Percentiles rank a stretch among this genome's conserved stretches.
phyloP scores from a whole-genome alignment of 139 green algal genomes.

The Picochlorum sp. region DNA sequence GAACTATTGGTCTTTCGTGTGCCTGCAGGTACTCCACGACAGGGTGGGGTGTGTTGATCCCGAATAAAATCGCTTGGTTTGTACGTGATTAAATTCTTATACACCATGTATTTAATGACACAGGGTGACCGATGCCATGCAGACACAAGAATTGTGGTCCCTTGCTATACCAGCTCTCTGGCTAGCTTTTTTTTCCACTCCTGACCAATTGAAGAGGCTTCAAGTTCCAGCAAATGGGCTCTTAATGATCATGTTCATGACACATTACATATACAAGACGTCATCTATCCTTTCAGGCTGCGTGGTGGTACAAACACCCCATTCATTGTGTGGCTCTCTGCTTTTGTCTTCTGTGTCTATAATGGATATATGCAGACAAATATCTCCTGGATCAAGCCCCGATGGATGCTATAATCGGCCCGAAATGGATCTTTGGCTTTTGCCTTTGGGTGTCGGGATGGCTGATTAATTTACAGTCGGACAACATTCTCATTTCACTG shows the following conservation, averaged over 20 bases:
- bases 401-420: neutral
- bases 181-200: conserved; percentile 16
- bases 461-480: conserved; percentile 46
- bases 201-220: conserved; percentile 11
- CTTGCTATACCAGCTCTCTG: conserved; percentile 21
- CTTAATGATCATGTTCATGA: conserved; percentile 24
- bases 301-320: conserved; percentile 46
- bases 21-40: conserved; percentile 5
- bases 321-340: conserved; percentile 45
- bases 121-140: neutral
- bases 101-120: neutral
- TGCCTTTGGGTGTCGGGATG: conserved; percentile 43
- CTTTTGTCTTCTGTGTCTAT: conserved; percentile 51
- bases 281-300: conserved; percentile 52
- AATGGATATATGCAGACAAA: conserved; percentile 59
- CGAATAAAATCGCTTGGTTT: conserved; percentile 11
- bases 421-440: conserved; percentile 21
- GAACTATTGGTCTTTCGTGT: neutral
- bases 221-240: conserved; percentile 15
- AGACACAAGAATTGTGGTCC: conserved; percentile 30
- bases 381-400: conserved; percentile 25
- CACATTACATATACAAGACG: conserved; percentile 33
- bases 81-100: neutral
- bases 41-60: conserved; percentile 13
- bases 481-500: conserved; percentile 48